Evolutionary conservation across 768 basidiomycete genomes (phyloP).

Genomic region (Rickenella mellea): DNA sequence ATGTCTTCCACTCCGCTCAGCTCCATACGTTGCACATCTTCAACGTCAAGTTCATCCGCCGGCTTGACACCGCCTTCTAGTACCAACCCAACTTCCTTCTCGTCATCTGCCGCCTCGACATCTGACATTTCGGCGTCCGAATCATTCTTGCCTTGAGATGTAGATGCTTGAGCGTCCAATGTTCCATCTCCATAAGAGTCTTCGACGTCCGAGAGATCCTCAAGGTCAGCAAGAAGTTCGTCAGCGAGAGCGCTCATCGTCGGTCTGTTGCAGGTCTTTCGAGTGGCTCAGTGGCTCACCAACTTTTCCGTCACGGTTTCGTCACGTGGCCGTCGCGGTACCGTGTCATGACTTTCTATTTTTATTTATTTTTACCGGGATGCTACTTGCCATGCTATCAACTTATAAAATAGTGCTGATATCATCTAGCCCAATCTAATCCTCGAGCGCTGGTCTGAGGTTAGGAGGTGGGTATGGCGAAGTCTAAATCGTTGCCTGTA

Average conservation of each 20-base stretch:
- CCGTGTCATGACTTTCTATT: too few species aligned
- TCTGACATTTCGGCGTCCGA: constrained; percentile 51
- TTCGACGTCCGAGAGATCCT: constrained; percentile 68
- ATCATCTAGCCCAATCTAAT: too few species aligned
- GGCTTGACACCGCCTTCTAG: constrained; percentile 84
- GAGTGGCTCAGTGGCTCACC: too few species aligned
- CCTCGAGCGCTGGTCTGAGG: not conserved
- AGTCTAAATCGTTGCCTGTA: not conserved
- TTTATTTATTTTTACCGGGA: too few species aligned
- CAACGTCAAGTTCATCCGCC: constrained; percentile 91
- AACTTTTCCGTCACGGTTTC: too few species aligned
- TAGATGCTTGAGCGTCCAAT: constrained; percentile 14
- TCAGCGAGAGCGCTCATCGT: constrained; percentile 79
- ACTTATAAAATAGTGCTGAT: too few species aligned
- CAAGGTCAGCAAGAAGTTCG: constrained; percentile 87
- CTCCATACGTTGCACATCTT: constrained; percentile 94
- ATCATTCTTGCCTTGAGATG: constrained; percentile 34
- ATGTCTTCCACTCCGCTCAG: constrained; percentile 80
- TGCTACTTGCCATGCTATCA: too few species aligned
- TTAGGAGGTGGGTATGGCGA: not conserved
- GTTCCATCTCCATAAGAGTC: constrained; percentile 41
- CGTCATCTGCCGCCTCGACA: constrained; percentile 30
- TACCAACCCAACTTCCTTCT: constrained; percentile 48
- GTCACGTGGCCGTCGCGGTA: too few species aligned
- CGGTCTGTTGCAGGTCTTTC: not conserved